phyloP scores from a whole-genome alignment of 345 rosid species.

The Populus deltoides region DNA sequence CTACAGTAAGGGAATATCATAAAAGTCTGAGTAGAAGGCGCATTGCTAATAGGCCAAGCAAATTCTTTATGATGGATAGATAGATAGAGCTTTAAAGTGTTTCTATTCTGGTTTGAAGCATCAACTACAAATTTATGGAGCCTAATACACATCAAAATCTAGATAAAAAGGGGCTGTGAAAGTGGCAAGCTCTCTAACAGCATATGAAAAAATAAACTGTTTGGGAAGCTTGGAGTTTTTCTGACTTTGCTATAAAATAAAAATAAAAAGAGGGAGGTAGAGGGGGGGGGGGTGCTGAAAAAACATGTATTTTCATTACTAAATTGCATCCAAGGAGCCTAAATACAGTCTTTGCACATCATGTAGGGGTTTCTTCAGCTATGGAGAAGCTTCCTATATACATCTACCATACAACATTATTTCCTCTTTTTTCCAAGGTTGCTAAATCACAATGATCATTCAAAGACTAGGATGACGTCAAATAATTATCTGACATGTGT shows the following conservation, averaged over 20 bases:
- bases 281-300: not conserved
- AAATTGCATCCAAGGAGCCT: not conserved
- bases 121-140: not conserved
- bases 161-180: not conserved
- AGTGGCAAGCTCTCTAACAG: not conserved
- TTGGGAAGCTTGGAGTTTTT: not conserved
- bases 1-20: conserved; percentile 29
- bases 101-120: no score
- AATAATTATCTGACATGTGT: not conserved
- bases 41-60: not conserved
- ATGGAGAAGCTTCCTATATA: not conserved
- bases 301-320: not conserved
- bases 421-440: no score
- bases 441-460: no score
- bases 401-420: not conserved
- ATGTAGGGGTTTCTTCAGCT: not conserved
- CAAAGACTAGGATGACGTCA: no score
- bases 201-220: not conserved
- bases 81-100: no score
- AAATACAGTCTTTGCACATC: no score
- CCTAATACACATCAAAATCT: not conserved
- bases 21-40: not conserved
- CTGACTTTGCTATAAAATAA: not conserved
- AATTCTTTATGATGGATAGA: no score
- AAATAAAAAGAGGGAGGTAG: not conserved